phyloP scores from a whole-genome alignment of 345 rosid genomes.

The Rhizophora mangle region DNA sequence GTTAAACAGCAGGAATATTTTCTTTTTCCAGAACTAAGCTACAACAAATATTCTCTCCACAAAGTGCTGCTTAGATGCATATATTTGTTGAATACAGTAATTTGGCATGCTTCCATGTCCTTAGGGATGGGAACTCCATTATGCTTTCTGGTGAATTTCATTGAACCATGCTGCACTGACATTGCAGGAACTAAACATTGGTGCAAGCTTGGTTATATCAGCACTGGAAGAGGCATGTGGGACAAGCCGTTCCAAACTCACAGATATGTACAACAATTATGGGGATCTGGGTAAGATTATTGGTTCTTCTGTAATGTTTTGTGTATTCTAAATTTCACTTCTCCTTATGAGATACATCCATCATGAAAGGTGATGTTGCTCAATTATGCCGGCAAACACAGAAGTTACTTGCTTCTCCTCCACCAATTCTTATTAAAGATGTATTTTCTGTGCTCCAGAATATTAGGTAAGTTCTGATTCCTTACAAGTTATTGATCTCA shows the following conservation, averaged over 20 bases:
- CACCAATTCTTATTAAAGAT: conserved; percentile 64
- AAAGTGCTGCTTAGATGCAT: neutral
- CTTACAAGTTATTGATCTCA: neutral
- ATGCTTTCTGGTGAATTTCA: neutral
- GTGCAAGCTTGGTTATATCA: conserved; percentile 72
- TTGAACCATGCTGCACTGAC: conserved; percentile 9
- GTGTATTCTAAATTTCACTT: neutral
- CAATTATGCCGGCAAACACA: conserved; percentile 83
- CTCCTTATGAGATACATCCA: conserved; percentile 2
- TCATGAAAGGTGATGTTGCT: conserved; percentile 79
- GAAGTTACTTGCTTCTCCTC: conserved; percentile 66
- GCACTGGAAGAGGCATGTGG: conserved; percentile 93
- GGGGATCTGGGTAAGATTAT: conserved; percentile 80
- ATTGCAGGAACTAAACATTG: conserved; percentile 75
- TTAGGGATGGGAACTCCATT: neutral
- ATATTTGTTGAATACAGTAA: neutral
- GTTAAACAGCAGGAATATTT: too few species aligned
- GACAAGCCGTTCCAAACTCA: conserved; percentile 56
- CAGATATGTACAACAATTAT: conserved; percentile 66
- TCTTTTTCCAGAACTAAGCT: too few species aligned
- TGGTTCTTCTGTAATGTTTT: conserved; percentile 7
- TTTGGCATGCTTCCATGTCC: conserved; percentile 17
- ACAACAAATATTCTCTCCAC: neutral
- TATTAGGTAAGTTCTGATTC: conserved; percentile 51
- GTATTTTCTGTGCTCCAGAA: conserved; percentile 61